Percentiles rank a stretch among this genome's conserved stretches.
Conservation (phyloP, 768 basidiomycete species). For the Auricularia sp. region DNA sequence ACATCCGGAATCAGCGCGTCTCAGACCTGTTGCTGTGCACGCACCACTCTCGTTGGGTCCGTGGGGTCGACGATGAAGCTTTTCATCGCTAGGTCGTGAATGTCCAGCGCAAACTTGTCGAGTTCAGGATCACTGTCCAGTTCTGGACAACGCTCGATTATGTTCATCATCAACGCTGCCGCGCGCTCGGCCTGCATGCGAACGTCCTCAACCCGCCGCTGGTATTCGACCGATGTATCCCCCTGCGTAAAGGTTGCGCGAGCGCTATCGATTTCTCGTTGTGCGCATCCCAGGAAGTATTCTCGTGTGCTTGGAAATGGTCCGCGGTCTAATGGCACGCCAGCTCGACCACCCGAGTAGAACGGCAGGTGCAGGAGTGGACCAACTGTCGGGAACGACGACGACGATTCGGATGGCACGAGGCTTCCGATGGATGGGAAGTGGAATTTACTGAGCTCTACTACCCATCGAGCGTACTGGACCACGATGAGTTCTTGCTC, state of each 20-base stretch:
- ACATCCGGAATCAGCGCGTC: neutral
- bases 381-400: constrained; percentile 9
- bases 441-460: constrained; percentile 18
- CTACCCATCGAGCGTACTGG: constrained; percentile 21
- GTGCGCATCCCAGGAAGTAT: constrained; percentile 27
- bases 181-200: constrained; percentile 23
- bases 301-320: constrained; percentile 20
- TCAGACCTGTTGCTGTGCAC: constrained; percentile 2
- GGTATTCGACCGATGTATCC: constrained; percentile 22
- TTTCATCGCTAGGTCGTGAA: constrained; percentile 21
- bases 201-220: constrained; percentile 20
- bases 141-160: constrained; percentile 20
- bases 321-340: constrained; percentile 24
- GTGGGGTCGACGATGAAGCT: constrained; percentile 21
- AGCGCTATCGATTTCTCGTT: constrained; percentile 24
- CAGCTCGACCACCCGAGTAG: constrained; percentile 20
- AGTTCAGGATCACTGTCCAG: constrained; percentile 25
- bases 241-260: constrained; percentile 21
- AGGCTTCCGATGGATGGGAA: constrained; percentile 24
- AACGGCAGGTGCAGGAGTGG: constrained; percentile 19
- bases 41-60: constrained; percentile 21
- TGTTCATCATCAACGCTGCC: constrained; percentile 20
- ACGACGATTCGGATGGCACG: constrained; percentile 2
- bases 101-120: constrained; percentile 23
- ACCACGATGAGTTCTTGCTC: constrained; percentile 20